Evolutionary conservation across 306 rosid species (phyloP), one percentile per base, ranked within the genome.

Genomic region (Sophora flavescens): DNA sequence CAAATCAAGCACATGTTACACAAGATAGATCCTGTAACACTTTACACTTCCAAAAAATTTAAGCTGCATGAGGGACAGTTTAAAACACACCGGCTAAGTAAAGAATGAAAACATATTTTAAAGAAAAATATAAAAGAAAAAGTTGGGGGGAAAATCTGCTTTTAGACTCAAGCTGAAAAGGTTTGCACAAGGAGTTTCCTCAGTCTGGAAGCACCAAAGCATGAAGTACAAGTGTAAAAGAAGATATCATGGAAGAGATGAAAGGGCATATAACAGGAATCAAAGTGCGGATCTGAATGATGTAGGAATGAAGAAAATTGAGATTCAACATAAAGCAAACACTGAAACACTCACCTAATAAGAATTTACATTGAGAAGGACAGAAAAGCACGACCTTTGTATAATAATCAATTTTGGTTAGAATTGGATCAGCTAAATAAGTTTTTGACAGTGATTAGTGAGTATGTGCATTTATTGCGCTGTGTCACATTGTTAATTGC

Each of bases 121-220:
- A 44, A 30, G 32, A 30, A 35, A 71, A 3, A 18, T 6, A 18
- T 8, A 72, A 26, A n/a, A 8, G 8, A 7, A 42, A 52, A 52
- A 52, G 12, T 4, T 47, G 4, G 10, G 1, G 16, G 41, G 58
- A 16, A 57, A 36, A 14, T 14, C 12, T 16, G 35, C 6, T 9
- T 9, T 47, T 47, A 45, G 13, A 61, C 13, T 72, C 60, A 30
- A 10, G 28, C 48, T 26, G 35, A 63, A 32, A 47, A 50, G 30
- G 33, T 35, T 18, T 51, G 22, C 3, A 36, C 22, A 63, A 36
- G 44, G 60, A 50, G 54, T 6, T 45, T 61, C 32, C 63, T 35
- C 54, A 12, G 14, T 42, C 42, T 22, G 70, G 72, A 63, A 74
- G 68, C 53, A 58, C 58, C 78, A 56, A 59, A 35, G 61, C 61